Conservation (phyloP, 345 rosid genomes). For the Gossypium thurberi region DNA sequence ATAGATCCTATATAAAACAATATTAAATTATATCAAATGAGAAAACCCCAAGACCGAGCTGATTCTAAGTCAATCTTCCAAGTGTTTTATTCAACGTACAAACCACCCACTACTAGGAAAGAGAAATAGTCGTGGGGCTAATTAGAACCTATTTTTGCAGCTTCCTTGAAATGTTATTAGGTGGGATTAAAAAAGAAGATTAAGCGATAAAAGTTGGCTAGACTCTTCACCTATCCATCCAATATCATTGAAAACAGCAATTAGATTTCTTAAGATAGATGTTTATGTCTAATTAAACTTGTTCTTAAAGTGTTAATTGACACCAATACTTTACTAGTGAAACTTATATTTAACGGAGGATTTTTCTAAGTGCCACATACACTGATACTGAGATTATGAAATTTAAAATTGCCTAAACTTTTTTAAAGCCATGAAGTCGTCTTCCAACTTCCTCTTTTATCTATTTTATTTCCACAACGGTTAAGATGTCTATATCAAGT, state of each 20-base stretch:
- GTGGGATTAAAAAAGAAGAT: neutral
- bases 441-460: neutral
- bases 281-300: neutral
- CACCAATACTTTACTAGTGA: neutral
- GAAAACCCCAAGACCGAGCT: no score
- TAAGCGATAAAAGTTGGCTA: no score
- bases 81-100: neutral
- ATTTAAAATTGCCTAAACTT: neutral
- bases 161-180: neutral
- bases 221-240: neutral
- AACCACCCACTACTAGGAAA: neutral
- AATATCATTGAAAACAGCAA: neutral
- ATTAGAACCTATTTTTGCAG: neutral
- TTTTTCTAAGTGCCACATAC: neutral
- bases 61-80: neutral
- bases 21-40: no score
- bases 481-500: neutral
- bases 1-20: no score
- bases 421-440: neutral
- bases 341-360: neutral
- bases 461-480: neutral
- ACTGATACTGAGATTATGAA: neutral
- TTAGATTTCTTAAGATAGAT: neutral
- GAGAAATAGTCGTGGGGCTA: neutral
- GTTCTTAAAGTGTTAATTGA: neutral